Evolutionary conservation across 345 rosid species (phyloP), one percentile per base, ranked within the genome.

Genomic region (Turritis glabra): DNA sequence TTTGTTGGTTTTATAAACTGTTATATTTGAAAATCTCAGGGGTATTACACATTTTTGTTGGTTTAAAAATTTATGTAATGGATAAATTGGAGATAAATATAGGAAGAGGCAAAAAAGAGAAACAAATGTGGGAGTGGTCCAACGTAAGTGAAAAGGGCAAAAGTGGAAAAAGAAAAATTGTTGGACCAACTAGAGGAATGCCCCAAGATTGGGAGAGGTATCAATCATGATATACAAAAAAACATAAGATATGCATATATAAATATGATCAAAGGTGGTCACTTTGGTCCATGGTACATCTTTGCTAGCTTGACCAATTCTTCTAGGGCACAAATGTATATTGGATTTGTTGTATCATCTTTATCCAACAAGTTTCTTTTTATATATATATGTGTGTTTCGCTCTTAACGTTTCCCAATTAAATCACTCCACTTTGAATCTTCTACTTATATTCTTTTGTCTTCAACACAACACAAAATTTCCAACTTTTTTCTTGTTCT

Each of bases 191-290:
- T 17, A 64, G 69, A 69, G 58, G 86, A 80, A 86, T 81, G 86
- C 87, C 82, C 76, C 78, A 73, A 75, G 60, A 64, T 59, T 76
- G 83, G 87, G 87, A 50, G 86, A 80, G 82, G 88, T 83, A 81
- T 86, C 85, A 71, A 76, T 69, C 58, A 69, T 69, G 65, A 62
- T 23, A 32, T 23, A 32, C 13, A 11, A 1, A 61, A 1, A 60
- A 60, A 76, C 64, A 62, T 76, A 54, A 62, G 75, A 69, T 53
- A 62, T 51, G 62, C 29, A 75, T 15, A 61, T 41, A 76, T 41
- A 61, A 40, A 53, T 54, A 62, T 64, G 72, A 71, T 77, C 80
- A 77, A 77, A 77, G 80, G 72, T 71, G 53, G 58, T 53, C 80
- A 33, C 72, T 63, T 77, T 64, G 80, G 80, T 77, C 80, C 80